These are phyloP conservation scores for Nicotiana knightiana DNA, from an alignment of 257 asterid genomes.

Conservation along the genomic window DNA sequence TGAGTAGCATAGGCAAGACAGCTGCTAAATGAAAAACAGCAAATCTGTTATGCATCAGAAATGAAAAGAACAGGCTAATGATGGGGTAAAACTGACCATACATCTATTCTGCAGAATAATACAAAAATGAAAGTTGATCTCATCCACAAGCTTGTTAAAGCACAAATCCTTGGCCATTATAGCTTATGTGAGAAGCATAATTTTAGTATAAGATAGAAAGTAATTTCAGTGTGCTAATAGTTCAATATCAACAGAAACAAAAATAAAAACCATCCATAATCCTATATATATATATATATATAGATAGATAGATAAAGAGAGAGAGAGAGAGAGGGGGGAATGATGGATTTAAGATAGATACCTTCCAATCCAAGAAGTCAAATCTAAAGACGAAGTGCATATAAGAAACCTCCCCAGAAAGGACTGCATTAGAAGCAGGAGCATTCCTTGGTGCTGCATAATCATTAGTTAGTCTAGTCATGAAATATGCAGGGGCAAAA, in stretches of 20 bases:
- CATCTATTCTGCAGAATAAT: not conserved
- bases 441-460: constrained; percentile 82
- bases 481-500: not conserved
- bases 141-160: not conserved
- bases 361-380: constrained; percentile 92
- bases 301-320: not conserved
- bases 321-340: not conserved
- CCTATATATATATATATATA: not conserved
- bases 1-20: not conserved
- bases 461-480: constrained; percentile 11
- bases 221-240: not conserved
- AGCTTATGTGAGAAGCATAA: not conserved
- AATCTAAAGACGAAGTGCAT: constrained; percentile 75
- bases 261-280: not conserved
- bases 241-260: not conserved
- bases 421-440: constrained; percentile 65
- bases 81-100: constrained; percentile 1
- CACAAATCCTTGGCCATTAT: not conserved
- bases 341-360: constrained; percentile 14
- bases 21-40: not conserved
- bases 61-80: not conserved
- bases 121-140: not conserved
- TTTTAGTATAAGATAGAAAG: not conserved
- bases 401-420: constrained; percentile 61
- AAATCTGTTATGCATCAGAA: not conserved